Percentiles rank a stretch among this genome's conserved stretches.
These are phyloP conservation scores for Epichloe gansuensis DNA, from an alignment of 2,329 filamentous ascomycete genomes.

Conservation along the genomic window DNA sequence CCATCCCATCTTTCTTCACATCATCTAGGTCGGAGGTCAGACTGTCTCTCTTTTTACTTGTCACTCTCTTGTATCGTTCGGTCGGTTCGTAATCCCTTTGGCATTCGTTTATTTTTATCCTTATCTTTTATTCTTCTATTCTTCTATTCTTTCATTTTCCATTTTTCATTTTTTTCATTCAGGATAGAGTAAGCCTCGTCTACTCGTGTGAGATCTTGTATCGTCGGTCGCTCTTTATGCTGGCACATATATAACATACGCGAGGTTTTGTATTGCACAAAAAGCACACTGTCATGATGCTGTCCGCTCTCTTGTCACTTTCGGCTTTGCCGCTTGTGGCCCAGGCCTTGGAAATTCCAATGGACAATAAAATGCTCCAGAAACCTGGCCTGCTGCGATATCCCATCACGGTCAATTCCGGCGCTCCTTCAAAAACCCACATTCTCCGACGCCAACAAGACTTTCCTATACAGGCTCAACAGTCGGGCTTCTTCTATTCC, in stretches of 20 bases:
- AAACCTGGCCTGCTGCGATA: slow-evolving; percentile 18
- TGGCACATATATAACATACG: slow-evolving; percentile 4
- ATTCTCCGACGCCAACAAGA: slow-evolving; percentile 19
- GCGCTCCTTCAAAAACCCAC: slow-evolving; percentile 17
- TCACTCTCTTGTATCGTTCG: not conserved
- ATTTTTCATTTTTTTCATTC: slow-evolving; percentile 3
- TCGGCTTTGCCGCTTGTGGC: slow-evolving; percentile 18
- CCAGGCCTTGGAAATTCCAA: slow-evolving; percentile 10
- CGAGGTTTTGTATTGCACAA: not conserved
- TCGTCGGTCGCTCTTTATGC: slow-evolving; percentile 17
- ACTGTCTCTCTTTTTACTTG: not conserved
- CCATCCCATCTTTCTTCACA: not conserved
- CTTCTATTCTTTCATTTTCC: not conserved
- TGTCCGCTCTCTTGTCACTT: slow-evolving; percentile 19
- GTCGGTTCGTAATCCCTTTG: not conserved
- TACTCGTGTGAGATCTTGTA: not conserved
- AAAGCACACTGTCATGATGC: slow-evolving; percentile 12
- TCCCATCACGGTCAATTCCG: slow-evolving; percentile 16
- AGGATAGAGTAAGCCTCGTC: not conserved
- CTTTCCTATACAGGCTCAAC: slow-evolving; percentile 13
- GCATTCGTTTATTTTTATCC: slow-evolving; percentile 2
- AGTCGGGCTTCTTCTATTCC: slow-evolving; percentile 25
- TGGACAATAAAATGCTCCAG: slow-evolving; percentile 13
- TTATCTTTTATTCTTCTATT: not conserved
- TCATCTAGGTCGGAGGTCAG: not conserved